A percentile compares a stretch with the other conserved stretches of the same genome.
phyloP scores from a whole-genome alignment of 1,284 basidiomycete genomes.

The Cryptococcus neoformans region DNA sequence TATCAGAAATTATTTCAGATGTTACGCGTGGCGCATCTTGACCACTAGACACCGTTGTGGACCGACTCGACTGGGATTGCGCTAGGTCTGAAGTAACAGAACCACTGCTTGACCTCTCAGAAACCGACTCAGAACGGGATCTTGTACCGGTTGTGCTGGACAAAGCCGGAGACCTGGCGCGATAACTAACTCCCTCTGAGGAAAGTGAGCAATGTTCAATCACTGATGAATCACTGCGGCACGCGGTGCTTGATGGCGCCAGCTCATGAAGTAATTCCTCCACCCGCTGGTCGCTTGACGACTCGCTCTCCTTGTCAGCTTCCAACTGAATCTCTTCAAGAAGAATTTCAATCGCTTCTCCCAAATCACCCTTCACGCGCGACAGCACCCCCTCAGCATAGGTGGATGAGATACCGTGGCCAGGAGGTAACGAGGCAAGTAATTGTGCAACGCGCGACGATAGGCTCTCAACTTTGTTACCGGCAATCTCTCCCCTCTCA shows the following conservation, averaged over 20 bases:
- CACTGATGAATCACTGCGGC: neutral
- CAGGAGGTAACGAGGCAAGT: slow-evolving; percentile 29
- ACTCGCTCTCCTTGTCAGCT: slow-evolving; percentile 7
- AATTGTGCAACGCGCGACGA: slow-evolving; percentile 12
- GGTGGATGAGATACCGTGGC: slow-evolving; percentile 22
- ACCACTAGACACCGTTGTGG: neutral
- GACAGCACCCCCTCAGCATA: slow-evolving; percentile 17
- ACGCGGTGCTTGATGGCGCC: neutral
- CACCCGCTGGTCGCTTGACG: slow-evolving; percentile 12
- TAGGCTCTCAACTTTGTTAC: too few species aligned
- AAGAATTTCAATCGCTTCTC: slow-evolving; percentile 38
- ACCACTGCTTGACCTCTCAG: neutral
- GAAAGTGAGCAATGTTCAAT: neutral
- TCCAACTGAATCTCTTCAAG: slow-evolving; percentile 32
- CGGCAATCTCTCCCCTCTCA: slow-evolving; percentile 17
- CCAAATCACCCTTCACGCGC: slow-evolving; percentile 34
- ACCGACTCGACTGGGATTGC: neutral
- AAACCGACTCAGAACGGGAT: slow-evolving; percentile 5
- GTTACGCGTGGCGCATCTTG: neutral
- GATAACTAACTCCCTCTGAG: neutral
- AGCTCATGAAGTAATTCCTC: slow-evolving; percentile 13
- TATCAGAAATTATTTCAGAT: too few species aligned
- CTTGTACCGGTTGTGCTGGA: slow-evolving; percentile 8
- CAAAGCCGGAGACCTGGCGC: slow-evolving; percentile 5
- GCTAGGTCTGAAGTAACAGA: neutral